These are phyloP conservation scores for Salix viminalis DNA, from an alignment of 345 rosid species.

Conservation along the genomic window DNA sequence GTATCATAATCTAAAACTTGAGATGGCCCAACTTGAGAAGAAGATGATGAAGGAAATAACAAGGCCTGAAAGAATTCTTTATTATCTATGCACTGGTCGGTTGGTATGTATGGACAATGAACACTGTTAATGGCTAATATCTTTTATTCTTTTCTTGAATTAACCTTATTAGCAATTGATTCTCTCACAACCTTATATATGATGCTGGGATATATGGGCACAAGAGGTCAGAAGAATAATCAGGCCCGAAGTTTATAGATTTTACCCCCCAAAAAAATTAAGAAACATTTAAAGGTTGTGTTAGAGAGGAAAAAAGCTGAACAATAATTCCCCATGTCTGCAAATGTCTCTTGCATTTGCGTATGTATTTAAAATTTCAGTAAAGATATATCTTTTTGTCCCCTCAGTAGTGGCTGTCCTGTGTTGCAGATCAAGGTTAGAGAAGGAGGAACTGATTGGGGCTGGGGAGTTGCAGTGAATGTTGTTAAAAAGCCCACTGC, in stretches of 20 bases:
- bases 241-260: no score
- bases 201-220: not conserved
- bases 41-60: conserved; percentile 87
- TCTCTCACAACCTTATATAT: not conserved
- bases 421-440: conserved; percentile 73
- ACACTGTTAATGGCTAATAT: not conserved
- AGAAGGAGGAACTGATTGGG: conserved; percentile 98
- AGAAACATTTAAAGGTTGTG: not conserved
- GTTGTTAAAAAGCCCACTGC: conserved; percentile 71
- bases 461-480: conserved; percentile 98
- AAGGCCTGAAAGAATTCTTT: conserved; percentile 92
- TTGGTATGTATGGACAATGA: conserved; percentile 50
- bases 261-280: no score
- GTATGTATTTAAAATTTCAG: not conserved
- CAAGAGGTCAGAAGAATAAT: not conserved
- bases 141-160: not conserved
- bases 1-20: conserved; percentile 84
- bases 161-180: not conserved
- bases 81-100: conserved; percentile 86
- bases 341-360: not conserved
- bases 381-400: not conserved
- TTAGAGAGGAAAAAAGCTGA: not conserved
- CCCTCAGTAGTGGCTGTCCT: not conserved
- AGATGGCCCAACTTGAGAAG: conserved; percentile 76
- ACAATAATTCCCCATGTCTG: not conserved